These are phyloP conservation scores for Eucalyptus cloeziana DNA, from an alignment of 345 rosid genomes.

Conservation along the genomic window DNA sequence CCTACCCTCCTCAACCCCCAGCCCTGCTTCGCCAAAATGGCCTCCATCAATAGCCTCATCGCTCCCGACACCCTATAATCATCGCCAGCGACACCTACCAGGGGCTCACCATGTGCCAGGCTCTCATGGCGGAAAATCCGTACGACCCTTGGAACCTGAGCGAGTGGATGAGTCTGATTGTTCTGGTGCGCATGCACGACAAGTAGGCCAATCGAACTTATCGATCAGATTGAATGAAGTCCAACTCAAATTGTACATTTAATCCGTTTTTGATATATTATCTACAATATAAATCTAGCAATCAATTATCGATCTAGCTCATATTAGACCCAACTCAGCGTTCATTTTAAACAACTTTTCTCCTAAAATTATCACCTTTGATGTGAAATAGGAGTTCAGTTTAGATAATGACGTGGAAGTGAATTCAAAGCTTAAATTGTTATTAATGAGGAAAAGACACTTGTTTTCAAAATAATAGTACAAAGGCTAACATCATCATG, in stretches of 20 bases:
- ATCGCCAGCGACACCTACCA: constrained; percentile 69
- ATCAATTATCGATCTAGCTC: too few species aligned
- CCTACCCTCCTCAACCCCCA: constrained; percentile 20
- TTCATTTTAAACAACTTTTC: not conserved
- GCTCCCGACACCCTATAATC: constrained; percentile 12
- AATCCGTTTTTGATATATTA: not conserved
- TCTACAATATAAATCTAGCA: not conserved
- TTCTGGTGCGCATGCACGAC: constrained; percentile 74
- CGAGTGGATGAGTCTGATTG: constrained; percentile 10
- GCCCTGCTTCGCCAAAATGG: constrained; percentile 16
- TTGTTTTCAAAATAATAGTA: not conserved
- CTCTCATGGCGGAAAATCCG: constrained; percentile 48
- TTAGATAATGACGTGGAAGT: not conserved
- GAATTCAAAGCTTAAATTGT: not conserved
- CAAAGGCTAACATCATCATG: not conserved
- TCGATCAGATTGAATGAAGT: not conserved
- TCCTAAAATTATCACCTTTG: not conserved
- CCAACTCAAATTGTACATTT: not conserved
- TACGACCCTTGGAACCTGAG: constrained; percentile 5
- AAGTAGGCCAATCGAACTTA: not conserved
- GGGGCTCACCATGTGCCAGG: constrained; percentile 81
- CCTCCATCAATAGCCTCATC: constrained; percentile 44
- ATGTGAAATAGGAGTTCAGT: too few species aligned
- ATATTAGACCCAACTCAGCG: too few species aligned
- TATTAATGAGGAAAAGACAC: not conserved